Percentiles rank a stretch among this genome's conserved stretches.
Conservation (phyloP, 192 early-diverging fungal species). For the Coemansia sp. region DNA sequence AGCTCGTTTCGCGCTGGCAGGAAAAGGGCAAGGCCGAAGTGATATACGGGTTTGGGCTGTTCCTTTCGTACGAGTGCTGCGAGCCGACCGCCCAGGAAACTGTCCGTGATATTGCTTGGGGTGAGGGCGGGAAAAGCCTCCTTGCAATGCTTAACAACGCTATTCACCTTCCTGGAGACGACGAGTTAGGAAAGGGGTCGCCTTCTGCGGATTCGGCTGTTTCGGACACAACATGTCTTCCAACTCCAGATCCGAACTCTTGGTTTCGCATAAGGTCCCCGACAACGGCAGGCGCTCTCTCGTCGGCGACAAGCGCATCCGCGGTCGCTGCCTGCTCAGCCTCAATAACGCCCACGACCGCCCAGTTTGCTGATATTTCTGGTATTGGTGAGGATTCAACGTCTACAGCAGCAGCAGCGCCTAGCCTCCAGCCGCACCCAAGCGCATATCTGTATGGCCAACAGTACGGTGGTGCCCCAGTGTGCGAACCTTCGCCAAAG, state of each 20-base stretch:
- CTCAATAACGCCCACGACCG: constrained; percentile 45
- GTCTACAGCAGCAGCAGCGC: neutral
- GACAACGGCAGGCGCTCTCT: constrained; percentile 9
- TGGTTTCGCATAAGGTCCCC: constrained; percentile 53
- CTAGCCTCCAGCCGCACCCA: neutral
- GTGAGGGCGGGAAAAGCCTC: constrained; percentile 52
- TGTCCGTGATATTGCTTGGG: constrained; percentile 56
- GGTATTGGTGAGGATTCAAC: constrained; percentile 19
- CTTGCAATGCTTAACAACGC: constrained; percentile 47
- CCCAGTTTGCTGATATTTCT: constrained; percentile 23
- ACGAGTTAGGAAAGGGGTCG: constrained; percentile 33
- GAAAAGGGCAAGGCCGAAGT: constrained; percentile 54
- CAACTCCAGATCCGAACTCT: constrained; percentile 51
- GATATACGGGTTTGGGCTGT: constrained; percentile 52
- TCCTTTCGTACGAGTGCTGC: constrained; percentile 57
- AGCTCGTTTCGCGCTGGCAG: constrained; percentile 56
- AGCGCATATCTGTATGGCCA: neutral
- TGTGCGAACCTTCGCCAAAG: constrained; percentile 10
- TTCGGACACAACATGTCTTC: constrained; percentile 47
- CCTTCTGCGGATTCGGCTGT: constrained; percentile 53
- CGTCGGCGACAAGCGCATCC: constrained; percentile 9
- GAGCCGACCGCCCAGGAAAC: constrained; percentile 47
- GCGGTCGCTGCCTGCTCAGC: constrained; percentile 20
- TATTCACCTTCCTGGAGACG: constrained; percentile 31
- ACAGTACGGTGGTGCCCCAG: neutral